Evolutionary conservation across 192 early-diverging fungal species (phyloP), one percentile per base, ranked within the genome.

Genomic region (Phlyctochytrium planicorne): DNA sequence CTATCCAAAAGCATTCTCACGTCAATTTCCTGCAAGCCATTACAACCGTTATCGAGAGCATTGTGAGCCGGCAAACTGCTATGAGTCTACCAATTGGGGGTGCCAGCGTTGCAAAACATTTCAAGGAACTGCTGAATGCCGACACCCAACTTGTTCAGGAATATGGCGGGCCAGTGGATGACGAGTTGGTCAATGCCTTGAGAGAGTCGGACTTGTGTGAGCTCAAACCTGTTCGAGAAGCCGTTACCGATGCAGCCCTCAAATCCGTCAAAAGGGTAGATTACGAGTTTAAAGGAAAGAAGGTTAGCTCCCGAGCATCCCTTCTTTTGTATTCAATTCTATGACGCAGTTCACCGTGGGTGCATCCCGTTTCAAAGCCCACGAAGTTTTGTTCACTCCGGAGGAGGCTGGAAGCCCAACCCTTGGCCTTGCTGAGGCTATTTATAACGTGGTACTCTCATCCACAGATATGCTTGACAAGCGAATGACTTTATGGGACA

Each of bases 401-500:
- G 61, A 70, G 23, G 65, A 85, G n/a, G 63, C 79, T 30, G 75
- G 74, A 16, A 64, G 78, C 30, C 60, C 75, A 23, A 34, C 27
- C 12, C n/a, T 74, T 20, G 64, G 67, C 4, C 40, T 92, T 57
- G 69, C 78, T 0, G 88, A 92, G 34, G 82, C 86, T 3, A 84
- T 93, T 52, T 82, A 89, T 62, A 76, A 87, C 29, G 80, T 86
- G 1, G 82, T 90, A 24, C 78, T 84, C 30, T 74, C 65, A 24
- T 56, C 78, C 2, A 66, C 35, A 83, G 93, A 79, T 87, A 90
- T 68, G 3, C 67, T 85, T 0, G 92, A 93, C 52, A 90, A 87
- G 59, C 86, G 95, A 30, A 78, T 83, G n/a, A 67, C 76, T 40
- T 76, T 97, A 53, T 96, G 91, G 91, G 95, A 97, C 63, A 80